Evolutionary conservation across 2,329 filamentous ascomycete genomes (phyloP).

Genomic region (Ascochyta lentis): DNA sequence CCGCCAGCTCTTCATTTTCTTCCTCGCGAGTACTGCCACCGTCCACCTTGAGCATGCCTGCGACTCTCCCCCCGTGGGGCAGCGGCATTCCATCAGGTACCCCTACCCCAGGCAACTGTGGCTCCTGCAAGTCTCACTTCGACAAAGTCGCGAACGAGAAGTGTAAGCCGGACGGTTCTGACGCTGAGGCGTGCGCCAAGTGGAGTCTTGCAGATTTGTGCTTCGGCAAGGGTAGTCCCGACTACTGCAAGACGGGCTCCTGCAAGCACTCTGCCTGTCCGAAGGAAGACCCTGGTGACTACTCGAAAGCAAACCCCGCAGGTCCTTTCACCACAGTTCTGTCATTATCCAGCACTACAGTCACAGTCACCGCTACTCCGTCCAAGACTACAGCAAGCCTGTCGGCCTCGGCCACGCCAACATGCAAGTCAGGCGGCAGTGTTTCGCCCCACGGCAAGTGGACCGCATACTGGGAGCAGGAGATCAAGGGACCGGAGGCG

Average conservation of each 20-base stretch:
- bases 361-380: not conserved
- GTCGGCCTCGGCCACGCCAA: not conserved
- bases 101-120: not conserved
- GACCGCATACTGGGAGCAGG: conserved; percentile 6
- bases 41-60: not conserved
- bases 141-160: not conserved
- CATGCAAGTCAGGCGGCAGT: not conserved
- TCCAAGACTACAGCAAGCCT: not conserved
- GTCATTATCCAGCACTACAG: not conserved
- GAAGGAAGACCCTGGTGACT: not conserved
- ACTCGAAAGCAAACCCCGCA: conserved; percentile 1
- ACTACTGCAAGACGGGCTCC: conserved; percentile 5
- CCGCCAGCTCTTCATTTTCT: not conserved
- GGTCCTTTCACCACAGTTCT: conserved; percentile 1
- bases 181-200: conserved; percentile 1
- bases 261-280: conserved; percentile 10
- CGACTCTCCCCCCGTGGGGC: not conserved
- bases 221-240: not conserved
- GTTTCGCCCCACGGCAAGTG: conserved; percentile 4
- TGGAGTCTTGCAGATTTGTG: conserved; percentile 4
- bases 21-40: not conserved
- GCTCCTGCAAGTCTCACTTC: not conserved
- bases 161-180: conserved; percentile 6
- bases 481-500: not conserved
- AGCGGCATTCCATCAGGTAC: not conserved